Percentiles rank a stretch among this genome's conserved stretches.
Conservation (phyloP, 345 rosid species). For the Laguncularia racemosa region DNA sequence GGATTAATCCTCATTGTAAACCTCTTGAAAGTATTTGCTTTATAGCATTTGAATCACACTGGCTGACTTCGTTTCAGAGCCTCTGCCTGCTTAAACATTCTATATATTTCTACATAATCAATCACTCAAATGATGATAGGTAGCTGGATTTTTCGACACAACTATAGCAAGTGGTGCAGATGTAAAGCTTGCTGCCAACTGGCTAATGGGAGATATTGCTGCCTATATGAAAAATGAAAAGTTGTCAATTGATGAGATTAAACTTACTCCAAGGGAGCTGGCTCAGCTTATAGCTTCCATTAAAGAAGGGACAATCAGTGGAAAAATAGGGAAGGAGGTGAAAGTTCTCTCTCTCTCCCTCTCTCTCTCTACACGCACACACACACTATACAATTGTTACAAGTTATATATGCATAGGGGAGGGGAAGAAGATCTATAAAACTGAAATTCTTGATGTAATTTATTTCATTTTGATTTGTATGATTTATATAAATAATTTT, state of each 20-base stretch:
- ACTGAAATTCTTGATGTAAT: too few relatives aligned
- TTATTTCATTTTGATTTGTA: too few relatives aligned
- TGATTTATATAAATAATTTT: too few relatives aligned
- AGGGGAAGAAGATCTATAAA: too few relatives aligned
- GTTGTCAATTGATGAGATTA: conserved; percentile 61
- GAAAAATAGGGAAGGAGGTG: conserved; percentile 95
- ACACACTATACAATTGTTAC: neutral
- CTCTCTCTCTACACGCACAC: too few relatives aligned
- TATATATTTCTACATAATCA: too few relatives aligned
- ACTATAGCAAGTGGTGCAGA: conserved; percentile 75
- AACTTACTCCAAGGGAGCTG: conserved; percentile 69
- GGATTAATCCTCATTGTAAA: too few relatives aligned
- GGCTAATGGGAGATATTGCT: conserved; percentile 95
- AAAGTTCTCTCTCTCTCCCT: conserved; percentile 1
- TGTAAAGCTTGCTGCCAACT: conserved; percentile 66
- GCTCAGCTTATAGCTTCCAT: conserved; percentile 84
- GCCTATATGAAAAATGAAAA: conserved; percentile 82
- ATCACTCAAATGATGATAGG: conserved; percentile 28
- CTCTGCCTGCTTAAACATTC: too few relatives aligned
- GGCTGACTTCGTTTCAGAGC: too few relatives aligned
- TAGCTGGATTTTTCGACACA: conserved; percentile 78
- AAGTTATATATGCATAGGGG: too few relatives aligned
- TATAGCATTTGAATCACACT: too few relatives aligned
- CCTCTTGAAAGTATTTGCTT: too few relatives aligned
- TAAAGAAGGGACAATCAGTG: conserved; percentile 79